phyloP scores from a whole-genome alignment of 2,329 filamentous ascomycete species.

The Graphilbum sp. region DNA sequence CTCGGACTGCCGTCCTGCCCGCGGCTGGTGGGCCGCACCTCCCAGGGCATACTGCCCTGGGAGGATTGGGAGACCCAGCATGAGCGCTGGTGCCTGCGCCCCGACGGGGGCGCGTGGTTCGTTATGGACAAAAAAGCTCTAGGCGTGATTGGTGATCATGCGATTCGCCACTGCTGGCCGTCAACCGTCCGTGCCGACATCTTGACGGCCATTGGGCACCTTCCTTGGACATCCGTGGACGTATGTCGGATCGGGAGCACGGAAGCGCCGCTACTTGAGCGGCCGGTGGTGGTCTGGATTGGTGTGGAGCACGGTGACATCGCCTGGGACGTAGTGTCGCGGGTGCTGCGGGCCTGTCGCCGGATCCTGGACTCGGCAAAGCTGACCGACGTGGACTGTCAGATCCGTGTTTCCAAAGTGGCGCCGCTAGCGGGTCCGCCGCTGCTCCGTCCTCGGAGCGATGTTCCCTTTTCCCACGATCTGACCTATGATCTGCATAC shows the following conservation, averaged over 20 bases:
- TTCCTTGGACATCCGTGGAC: not conserved
- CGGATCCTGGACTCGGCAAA: not conserved
- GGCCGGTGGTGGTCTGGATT: not conserved
- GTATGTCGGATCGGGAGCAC: not conserved
- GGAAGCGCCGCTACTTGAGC: not conserved
- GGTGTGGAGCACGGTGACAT: not conserved
- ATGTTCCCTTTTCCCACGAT: not conserved
- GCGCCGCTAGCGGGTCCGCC: not conserved
- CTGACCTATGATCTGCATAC: not conserved
- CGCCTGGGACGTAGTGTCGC: not conserved
- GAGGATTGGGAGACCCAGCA: no score
- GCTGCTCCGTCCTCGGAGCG: no score
- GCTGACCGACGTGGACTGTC: not conserved
- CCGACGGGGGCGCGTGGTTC: no score
- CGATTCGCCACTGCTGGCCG: no score
- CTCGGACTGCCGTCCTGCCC: no score
- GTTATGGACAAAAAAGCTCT: no score
- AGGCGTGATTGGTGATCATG: no score
- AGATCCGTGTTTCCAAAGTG: not conserved
- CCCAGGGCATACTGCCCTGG: no score
- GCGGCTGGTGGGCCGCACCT: no score
- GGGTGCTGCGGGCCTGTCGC: not conserved
- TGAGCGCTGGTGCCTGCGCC: no score
- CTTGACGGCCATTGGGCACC: not conserved
- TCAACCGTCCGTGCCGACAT: not conserved